Base-by-base conservation (phyloP, 1,284 basidiomycete genomes). In the Boletus semigastroideus region DNA sequence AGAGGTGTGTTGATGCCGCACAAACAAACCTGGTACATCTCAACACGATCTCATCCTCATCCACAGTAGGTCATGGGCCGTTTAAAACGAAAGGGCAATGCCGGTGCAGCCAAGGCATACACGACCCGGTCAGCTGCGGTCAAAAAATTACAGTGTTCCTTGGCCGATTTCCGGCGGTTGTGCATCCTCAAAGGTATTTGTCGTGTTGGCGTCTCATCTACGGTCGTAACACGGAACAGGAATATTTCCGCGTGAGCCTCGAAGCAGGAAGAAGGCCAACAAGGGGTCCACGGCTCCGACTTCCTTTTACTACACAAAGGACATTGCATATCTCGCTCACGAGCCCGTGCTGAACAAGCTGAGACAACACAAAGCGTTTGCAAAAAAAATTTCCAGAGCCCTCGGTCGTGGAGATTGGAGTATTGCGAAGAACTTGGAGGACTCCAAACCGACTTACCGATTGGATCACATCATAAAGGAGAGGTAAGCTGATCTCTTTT, bases 381-480 rank as follows among this genome's bases (percentile, higher is more conserved):
- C 97, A 1, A 99, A 98, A 77, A 98, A 98, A 73, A 83, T 99
- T 47, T 88, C 93, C 54, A 83, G 92, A 54, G 96, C 97, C 16
- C 78, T 99, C 45, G 97, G 96, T 22, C 79, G 95, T 56, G 87
- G 90, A 50, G 95, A 99, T 77, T 98, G 94, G 94, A 90, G 85
- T 50, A 86, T 87, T 54, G 97, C 97, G 16, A 97, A 98, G 75
- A 94, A 88, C 61, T 70, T 99, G 48, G 92, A 99, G 71, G 92
- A 95, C 49, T 89, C 89, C 64, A 97, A 92, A 69, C 94, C 94
- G 1, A 80, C 89, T 28, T 93, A 95, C 67, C 78, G 80, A 45
- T 71, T 99, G 61, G 97, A 99, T 74, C 97, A 99, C 71, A 92
- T 99, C 57, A 90, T 99, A 69, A 99, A 98, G 71, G 96, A 99